Evolutionary conservation across 31 red algal genomes (phyloP), one percentile per base, ranked within the genome.

Genomic region (Porphyra umbilicalis): DNA sequence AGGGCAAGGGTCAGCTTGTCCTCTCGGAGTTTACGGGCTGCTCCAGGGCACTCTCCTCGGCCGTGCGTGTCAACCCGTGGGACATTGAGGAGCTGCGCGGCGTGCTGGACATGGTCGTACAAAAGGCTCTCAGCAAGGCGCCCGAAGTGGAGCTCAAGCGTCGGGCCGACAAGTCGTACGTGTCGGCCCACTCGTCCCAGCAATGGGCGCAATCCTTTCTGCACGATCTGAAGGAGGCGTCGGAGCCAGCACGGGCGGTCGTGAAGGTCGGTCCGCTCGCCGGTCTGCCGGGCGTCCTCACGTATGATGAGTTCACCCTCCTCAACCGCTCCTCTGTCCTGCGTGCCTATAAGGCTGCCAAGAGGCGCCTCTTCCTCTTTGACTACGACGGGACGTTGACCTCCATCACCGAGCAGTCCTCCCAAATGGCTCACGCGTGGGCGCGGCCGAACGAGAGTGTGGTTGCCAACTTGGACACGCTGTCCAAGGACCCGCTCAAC

Each of bases 381-480:
- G 97, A 99, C 82, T 99, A 99, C 46, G 97, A 96, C 42, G 97
- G 97, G n/a, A 99, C 97, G 35, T 87, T 99, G 29, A 96, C 94
- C 33, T 75, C 82, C 11, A 93, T 89, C 75, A 80, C 75, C 20
- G 77, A 77, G 8, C 90, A 90, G 79, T 84, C 82, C 38, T 90
- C 85, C 20, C 82, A 87, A 18, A 92, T 97, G 94, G 90, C 94
- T 32, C 94, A 97, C 77, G 87, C 88, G 46, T 97, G 94, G 94
- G 94, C 94, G 13, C 82, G 84, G 7, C 94, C 94, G 44, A 89
- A 87, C 11, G 88, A 90, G 0, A 85, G 85, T 20, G 91, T 97
- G 30, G 79, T 93, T 75, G 80, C 89, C 25, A 91, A 89, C 80
- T 82, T 94, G 80, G 79, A 81, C 33, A 37, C 80, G 30, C 75